Conservation (phyloP, 371 early-diverging fungal genomes). For the Capillidium heterosporum region DNA sequence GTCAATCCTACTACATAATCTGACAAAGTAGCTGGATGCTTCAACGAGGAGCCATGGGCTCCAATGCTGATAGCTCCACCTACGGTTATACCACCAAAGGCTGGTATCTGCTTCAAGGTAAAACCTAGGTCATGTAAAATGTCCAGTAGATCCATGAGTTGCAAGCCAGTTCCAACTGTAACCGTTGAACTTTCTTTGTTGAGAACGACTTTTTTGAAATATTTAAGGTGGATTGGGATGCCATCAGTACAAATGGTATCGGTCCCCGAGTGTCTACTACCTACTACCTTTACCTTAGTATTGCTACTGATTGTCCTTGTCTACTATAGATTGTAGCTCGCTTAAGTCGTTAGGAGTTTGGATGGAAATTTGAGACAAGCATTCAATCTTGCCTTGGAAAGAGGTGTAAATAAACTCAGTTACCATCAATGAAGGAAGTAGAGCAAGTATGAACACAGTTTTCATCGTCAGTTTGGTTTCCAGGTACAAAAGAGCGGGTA, state of each 20-base stretch:
- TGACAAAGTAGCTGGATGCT: background rate
- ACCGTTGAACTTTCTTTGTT: too few species aligned
- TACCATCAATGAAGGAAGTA: too few species aligned
- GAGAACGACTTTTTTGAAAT: too few species aligned
- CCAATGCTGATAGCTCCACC: background rate
- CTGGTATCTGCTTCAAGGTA: background rate
- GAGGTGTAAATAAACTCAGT: background rate
- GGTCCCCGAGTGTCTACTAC: background rate
- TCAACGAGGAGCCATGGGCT: background rate
- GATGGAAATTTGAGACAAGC: background rate
- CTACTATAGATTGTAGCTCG: too few species aligned
- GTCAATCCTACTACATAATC: background rate
- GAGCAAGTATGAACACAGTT: too few species aligned
- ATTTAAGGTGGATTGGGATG: too few species aligned
- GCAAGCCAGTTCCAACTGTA: too few species aligned
- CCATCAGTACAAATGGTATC: constrained; percentile 1
- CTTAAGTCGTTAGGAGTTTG: too few species aligned
- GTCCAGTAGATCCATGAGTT: too few species aligned
- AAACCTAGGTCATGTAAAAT: background rate
- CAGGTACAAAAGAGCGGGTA: too few species aligned
- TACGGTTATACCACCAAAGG: background rate
- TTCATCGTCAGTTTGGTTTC: too few species aligned
- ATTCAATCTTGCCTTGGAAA: background rate
- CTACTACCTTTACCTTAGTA: background rate
- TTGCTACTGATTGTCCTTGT: background rate